Base-by-base conservation (phyloP, 1,139 yeast species). In the Debaryomyces udenii region DNA sequence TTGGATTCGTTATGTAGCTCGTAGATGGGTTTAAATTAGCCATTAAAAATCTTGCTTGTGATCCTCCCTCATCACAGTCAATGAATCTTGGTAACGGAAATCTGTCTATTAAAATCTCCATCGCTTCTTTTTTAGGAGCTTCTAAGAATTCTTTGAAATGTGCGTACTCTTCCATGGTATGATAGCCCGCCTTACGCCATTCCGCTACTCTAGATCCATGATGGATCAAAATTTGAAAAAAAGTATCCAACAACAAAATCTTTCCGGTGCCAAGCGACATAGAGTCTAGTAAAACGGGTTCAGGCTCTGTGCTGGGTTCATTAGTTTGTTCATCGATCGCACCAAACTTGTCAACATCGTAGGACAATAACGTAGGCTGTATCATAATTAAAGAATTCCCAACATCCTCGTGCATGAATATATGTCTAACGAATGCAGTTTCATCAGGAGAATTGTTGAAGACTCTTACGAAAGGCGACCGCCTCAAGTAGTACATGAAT, bases 371-470 rank as follows among this genome's bases (percentile, higher is more conserved):
- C 0, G 98, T 89, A 44, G 98, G 98, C 69, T 91, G 98, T 54
- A 91, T 91, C 97, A 91, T 91, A 50, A 90, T 86, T 60, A 91
- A 74, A n/a, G 98, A 87, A 66, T 91, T 93, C 49, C 86, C 84
- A 40, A 93, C 85, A 61, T 85, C 90, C 56, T 85, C 91, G 33
- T 80, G 81, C 64, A 78, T 66, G 53, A 84, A 77, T 10, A 80
- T 66, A 54, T 84, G 91, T 50, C 90, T 74, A 44, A 82, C 76
- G 59, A 76, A 86, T 28, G 83, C 74, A 2, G 90, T 82, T 60
- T 86, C 94, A 62, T 86, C 94, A 0, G 94, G 94, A 0, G 93
- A 85, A 52, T 80, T 81, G 59, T 83, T 83, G 64, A 86, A 86
- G 23, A 84, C 83, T 54, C 80, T 83, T 24, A 85, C 69, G 51